Conservation (phyloP, 768 basidiomycete genomes). For the Tephrocybe sp. region DNA sequence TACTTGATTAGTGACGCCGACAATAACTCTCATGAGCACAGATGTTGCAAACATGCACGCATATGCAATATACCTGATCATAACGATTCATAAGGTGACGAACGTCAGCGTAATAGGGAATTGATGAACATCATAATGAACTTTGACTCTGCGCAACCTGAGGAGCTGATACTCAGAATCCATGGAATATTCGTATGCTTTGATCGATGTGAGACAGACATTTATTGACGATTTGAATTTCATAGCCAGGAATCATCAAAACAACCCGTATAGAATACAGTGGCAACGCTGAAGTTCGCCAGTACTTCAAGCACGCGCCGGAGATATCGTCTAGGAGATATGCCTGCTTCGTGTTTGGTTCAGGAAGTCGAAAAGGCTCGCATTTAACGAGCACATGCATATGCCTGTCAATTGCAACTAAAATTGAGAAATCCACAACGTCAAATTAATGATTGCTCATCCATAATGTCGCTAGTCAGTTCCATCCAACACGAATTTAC, state of each 20-base stretch:
- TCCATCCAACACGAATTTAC: no score
- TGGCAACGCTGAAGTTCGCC: background rate
- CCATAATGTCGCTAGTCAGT: no score
- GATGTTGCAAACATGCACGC: background rate
- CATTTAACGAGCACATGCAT: no score
- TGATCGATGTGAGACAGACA: background rate
- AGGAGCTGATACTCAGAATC: background rate
- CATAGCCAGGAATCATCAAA: background rate
- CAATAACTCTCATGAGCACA: background rate
- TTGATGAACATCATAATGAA: conserved; percentile 2
- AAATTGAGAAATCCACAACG: no score
- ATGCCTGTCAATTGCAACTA: no score
- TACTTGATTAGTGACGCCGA: no score
- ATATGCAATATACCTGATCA: conserved; percentile 1
- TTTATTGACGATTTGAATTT: background rate
- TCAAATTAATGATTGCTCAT: no score
- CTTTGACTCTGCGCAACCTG: background rate
- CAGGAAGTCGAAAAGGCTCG: no score
- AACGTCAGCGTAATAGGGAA: background rate
- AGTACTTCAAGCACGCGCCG: background rate
- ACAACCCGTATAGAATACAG: conserved; percentile 1
- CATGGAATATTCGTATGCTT: conserved; percentile 1
- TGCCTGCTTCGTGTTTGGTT: no score
- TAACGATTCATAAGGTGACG: background rate
- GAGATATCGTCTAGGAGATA: no score